phyloP scores from a whole-genome alignment of 345 rosid species.

The Citrus unshiu region DNA sequence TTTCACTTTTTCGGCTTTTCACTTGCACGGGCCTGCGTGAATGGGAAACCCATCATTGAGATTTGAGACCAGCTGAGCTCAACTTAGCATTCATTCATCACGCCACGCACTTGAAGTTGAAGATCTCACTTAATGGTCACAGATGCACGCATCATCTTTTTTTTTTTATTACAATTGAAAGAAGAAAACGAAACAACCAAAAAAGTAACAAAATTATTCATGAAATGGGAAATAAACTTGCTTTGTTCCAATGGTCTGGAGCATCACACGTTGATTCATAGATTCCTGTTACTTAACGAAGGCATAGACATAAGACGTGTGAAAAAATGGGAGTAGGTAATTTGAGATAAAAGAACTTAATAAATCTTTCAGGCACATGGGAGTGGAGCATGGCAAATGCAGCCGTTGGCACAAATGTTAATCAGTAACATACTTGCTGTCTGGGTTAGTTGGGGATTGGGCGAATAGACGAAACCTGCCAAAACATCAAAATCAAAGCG shows the following conservation, averaged over 20 bases:
- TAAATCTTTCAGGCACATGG: not conserved
- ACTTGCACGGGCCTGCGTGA: constrained; percentile 15
- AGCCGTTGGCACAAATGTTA: not conserved
- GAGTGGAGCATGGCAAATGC: not conserved
- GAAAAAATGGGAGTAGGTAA: not conserved
- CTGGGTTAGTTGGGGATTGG: not conserved
- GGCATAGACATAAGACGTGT: not conserved
- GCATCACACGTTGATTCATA: not conserved
- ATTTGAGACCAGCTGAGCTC: not conserved
- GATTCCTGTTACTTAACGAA: not conserved
- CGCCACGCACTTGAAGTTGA: too few relatives aligned
- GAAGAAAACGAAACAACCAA: too few relatives aligned
- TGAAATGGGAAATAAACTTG: not conserved
- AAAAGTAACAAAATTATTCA: too few relatives aligned
- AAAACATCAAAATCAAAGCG: not conserved
- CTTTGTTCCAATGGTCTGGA: not conserved
- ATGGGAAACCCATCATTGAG: constrained; percentile 5
- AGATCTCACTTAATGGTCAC: not conserved
- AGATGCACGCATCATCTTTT: not conserved
- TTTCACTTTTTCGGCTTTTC: constrained; percentile 17
- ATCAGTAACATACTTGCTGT: not conserved
- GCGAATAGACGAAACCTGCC: not conserved
- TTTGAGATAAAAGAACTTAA: not conserved
- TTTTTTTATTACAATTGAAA: not conserved
- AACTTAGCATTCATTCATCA: too few relatives aligned